Evolutionary conservation across 2,329 filamentous ascomycete genomes (phyloP), one percentile per base, ranked within the genome.

Genomic region (Colletotrichum theobromicola): DNA sequence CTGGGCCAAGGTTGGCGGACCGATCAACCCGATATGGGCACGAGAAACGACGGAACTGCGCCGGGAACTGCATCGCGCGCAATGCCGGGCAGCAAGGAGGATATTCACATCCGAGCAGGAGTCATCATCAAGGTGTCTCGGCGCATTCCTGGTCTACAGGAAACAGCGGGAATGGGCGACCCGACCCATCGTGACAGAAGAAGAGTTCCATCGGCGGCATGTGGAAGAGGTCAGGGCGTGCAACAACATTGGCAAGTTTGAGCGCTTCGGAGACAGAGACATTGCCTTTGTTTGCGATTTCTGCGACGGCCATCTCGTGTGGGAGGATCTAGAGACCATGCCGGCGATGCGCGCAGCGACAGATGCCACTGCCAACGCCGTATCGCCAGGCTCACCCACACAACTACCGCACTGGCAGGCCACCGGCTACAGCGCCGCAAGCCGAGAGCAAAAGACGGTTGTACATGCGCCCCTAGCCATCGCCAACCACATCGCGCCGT

Each of bases 231-330:
- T 91, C 7, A 83, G 83, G 34, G 82, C 84, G 28, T 91, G 90
- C 81, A 89, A 89, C 77, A 79, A 81, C 5, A 84, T 89, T 3
- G 90, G 90, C n/a, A 83, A 85, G 32, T 91, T 91, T 75, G 87
- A 90, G 81, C 86, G 89, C 16, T 87, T 91, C 67, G 88, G 86
- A 55, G 87, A 90, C 35, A 79, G 81, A 50, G 89, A 91, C 74
- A 85, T 91, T 62, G 89, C 87, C 9, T 92, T 91, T 77, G 84
- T 90, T 9, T 92, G 90, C 82, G 89, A 92, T 81, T 92, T 88
- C 79, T 92, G 90, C 82, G 90, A 91, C 79, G 90, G 90, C 3
- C 89, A 90, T 78, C 82, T 92, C 28, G 82, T 92, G 26, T 92
- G 90, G 90, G 85, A 89, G 72, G 88, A 92, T 78, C 77, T 92